phyloP scores from a whole-genome alignment of 2,329 filamentous ascomycete genomes.

The Fusarium nelsonii region DNA sequence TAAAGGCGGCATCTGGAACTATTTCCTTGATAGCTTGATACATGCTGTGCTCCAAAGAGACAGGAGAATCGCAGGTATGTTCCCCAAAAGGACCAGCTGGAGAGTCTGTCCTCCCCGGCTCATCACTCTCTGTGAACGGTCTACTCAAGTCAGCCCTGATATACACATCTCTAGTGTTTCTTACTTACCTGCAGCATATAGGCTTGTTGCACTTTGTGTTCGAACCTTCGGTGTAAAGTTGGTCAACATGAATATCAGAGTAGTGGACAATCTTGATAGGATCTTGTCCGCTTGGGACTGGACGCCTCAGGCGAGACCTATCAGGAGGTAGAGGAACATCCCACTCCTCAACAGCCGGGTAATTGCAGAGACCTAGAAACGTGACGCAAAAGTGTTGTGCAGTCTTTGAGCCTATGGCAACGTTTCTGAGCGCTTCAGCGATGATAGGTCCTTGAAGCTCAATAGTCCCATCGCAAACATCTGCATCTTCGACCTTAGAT shows the following conservation, averaged over 20 bases:
- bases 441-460: slow-evolving; percentile 66
- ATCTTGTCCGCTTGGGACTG: slow-evolving; percentile 57
- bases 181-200: slow-evolving; percentile 66
- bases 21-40: slow-evolving; percentile 62
- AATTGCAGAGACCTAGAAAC: slow-evolving; percentile 66
- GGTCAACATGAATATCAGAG: slow-evolving; percentile 71
- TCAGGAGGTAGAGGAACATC: slow-evolving; percentile 59
- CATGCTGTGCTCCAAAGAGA: slow-evolving; percentile 66
- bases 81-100: slow-evolving; percentile 67
- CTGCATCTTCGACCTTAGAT: slow-evolving; percentile 61
- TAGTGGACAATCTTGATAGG: slow-evolving; percentile 69
- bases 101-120: slow-evolving; percentile 60
- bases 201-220: slow-evolving; percentile 68
- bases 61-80: slow-evolving; percentile 65
- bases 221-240: slow-evolving; percentile 64
- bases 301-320: slow-evolving; percentile 54
- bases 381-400: slow-evolving; percentile 65
- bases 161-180: no score
- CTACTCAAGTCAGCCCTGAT: slow-evolving; percentile 42
- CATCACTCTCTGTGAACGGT: slow-evolving; percentile 60
- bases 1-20: slow-evolving; percentile 62
- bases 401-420: slow-evolving; percentile 62
- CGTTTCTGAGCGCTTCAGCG: slow-evolving; percentile 61
- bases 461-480: slow-evolving; percentile 68
- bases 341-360: slow-evolving; percentile 59